Percentiles rank a stretch among this genome's conserved stretches.
Evolutionary conservation across 225 moss, liverwort and hornwort species (phyloP).

Genomic region (Pseudoscleropodium purum): DNA sequence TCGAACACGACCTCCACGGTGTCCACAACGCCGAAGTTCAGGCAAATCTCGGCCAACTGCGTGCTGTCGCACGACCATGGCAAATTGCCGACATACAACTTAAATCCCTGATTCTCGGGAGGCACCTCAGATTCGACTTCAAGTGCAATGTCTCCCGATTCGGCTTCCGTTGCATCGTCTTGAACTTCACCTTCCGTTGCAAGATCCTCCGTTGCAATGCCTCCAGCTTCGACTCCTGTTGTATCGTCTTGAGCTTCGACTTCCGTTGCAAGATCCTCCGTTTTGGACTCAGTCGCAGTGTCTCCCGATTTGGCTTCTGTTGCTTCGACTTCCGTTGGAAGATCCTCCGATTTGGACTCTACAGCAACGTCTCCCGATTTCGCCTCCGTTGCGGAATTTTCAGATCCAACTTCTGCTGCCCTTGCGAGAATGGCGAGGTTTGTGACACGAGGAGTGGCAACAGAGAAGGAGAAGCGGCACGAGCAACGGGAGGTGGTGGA

Average conservation of each 20-base stretch:
- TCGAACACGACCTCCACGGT: slow-evolving; percentile 59
- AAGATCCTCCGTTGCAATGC: neutral
- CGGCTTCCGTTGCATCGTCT: neutral
- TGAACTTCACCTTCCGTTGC: neutral
- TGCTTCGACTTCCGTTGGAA: neutral
- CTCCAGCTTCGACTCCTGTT: neutral
- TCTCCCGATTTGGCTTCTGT: neutral
- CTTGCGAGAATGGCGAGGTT: neutral
- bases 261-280: neutral
- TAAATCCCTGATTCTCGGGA: neutral
- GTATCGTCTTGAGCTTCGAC: neutral
- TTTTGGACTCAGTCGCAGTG: neutral
- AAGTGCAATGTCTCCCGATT: neutral
- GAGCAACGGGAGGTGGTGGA: neutral
- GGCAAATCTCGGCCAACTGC: slow-evolving; percentile 13
- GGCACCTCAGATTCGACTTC: neutral
- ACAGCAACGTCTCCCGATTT: neutral
- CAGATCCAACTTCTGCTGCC: neutral
- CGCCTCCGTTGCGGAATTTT: neutral
- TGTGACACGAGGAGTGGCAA: neutral
- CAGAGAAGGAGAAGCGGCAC: neutral
- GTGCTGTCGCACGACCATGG: slow-evolving; percentile 25
- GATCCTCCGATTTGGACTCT: neutral
- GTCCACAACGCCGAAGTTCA: slow-evolving; percentile 11
- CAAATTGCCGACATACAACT: slow-evolving; percentile 31